phyloP scores from a whole-genome alignment of 1,284 basidiomycete species.

The Chalciporus sp. region DNA sequence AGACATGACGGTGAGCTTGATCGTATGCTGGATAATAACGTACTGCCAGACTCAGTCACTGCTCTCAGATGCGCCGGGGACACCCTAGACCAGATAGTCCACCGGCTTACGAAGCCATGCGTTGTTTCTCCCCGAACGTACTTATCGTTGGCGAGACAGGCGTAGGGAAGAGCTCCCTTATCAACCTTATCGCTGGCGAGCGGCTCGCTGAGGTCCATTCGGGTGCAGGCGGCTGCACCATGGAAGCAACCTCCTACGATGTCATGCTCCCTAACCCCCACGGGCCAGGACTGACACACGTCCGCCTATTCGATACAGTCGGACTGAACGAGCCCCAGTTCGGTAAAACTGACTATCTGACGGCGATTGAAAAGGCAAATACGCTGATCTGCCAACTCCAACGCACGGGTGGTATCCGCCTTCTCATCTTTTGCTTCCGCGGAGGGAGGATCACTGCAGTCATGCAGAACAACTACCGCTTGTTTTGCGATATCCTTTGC shows the following conservation, averaged over 20 bases:
- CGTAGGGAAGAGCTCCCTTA: constrained; percentile 21
- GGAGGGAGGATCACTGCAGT: constrained; percentile 35
- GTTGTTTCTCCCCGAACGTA: constrained; percentile 22
- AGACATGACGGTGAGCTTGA: constrained; percentile 14
- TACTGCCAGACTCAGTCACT: constrained; percentile 2
- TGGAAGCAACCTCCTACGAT: constrained; percentile 20
- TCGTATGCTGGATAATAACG: neutral
- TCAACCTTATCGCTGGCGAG: constrained; percentile 20
- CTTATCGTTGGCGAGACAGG: constrained; percentile 26
- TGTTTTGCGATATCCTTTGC: constrained; percentile 38
- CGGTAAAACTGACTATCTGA: constrained; percentile 24
- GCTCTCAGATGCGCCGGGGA: constrained; percentile 17
- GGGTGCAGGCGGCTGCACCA: constrained; percentile 23
- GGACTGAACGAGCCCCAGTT: constrained; percentile 38
- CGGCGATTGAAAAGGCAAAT: constrained; percentile 37
- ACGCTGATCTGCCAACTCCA: constrained; percentile 35
- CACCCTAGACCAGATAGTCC: constrained; percentile 8
- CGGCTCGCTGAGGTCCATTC: constrained; percentile 14
- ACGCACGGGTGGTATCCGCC: constrained; percentile 35
- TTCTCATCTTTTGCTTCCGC: constrained; percentile 40
- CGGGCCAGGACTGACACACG: constrained; percentile 14
- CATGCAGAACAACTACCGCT: constrained; percentile 35
- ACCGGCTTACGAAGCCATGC: constrained; percentile 21
- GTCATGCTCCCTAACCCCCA: constrained; percentile 9
- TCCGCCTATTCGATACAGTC: constrained; percentile 35